Percentiles rank a stretch among this genome's conserved stretches.
Evolutionary conservation across 257 asterid species (phyloP).

Genomic region (Capsicum baccatum): DNA sequence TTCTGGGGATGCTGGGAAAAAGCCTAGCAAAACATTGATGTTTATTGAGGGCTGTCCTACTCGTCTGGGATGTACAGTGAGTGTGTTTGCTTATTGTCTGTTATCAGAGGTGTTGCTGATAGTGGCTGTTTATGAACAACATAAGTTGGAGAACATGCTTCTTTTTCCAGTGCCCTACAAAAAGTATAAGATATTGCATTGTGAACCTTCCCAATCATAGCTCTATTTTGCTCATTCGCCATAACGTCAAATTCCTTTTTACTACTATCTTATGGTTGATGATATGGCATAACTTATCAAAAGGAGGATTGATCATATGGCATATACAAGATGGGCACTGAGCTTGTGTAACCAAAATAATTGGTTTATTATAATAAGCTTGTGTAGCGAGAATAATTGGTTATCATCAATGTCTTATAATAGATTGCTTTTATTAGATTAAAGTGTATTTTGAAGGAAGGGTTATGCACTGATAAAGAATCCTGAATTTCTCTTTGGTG

Average conservation of each 20-base stretch:
- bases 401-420: neutral
- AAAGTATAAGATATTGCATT: conserved; percentile 2
- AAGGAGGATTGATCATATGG: neutral
- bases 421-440: conserved; percentile 1
- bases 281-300: conserved; percentile 7
- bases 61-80: conserved; percentile 87
- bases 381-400: conserved; percentile 14
- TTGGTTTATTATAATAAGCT: conserved; percentile 19
- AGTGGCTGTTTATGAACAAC: neutral
- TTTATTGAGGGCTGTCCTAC: conserved; percentile 89
- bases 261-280: neutral
- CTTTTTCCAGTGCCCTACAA: conserved; percentile 5
- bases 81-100: conserved; percentile 34
- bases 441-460: conserved; percentile 3
- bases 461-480: conserved; percentile 22
- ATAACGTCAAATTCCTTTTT: neutral
- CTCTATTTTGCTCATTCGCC: neutral
- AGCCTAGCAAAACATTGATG: conserved; percentile 81
- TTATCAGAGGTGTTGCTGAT: neutral
- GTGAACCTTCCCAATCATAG: neutral
- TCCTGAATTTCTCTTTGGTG: conserved; percentile 13
- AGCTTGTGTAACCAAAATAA: conserved; percentile 19
- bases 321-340: neutral
- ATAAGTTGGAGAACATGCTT: neutral
- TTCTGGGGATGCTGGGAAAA: conserved; percentile 70